Percentiles rank a stretch among this genome's conserved stretches.
Evolutionary conservation across 352 stramenopile species (phyloP).

Genomic region (Pythium biforme): DNA sequence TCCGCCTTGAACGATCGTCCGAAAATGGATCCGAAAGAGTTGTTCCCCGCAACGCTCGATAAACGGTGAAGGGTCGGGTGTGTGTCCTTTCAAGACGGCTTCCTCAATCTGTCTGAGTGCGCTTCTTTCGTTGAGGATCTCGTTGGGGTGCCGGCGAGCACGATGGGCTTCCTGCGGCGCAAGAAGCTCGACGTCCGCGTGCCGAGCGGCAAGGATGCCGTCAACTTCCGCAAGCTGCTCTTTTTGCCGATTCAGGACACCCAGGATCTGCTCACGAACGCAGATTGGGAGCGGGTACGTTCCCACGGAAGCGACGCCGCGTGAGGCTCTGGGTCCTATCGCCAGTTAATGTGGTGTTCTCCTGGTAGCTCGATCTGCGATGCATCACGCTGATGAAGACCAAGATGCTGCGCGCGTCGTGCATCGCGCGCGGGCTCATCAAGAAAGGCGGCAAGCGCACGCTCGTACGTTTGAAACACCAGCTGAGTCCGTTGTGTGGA

Average conservation of each 20-base stretch:
- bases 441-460: conserved; percentile 69
- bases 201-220: conserved; percentile 62
- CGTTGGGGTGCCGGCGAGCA: too few species aligned
- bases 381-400: conserved; percentile 81
- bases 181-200: conserved; percentile 71
- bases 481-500: background rate
- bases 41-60: background rate
- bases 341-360: too few species aligned
- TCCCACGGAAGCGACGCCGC: too few species aligned
- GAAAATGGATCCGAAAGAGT: conserved; percentile 3
- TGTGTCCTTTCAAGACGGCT: conserved; percentile 11
- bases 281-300: conserved; percentile 66
- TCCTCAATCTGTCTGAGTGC: too few species aligned
- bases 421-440: conserved; percentile 55
- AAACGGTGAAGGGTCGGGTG: background rate
- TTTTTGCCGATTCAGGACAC: conserved; percentile 72
- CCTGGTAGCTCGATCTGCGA: conserved; percentile 74
- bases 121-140: too few species aligned
- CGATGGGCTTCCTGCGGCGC: conserved; percentile 60
- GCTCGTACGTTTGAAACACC: conserved; percentile 29
- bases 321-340: too few species aligned
- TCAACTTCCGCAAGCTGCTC: conserved; percentile 80
- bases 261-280: conserved; percentile 60
- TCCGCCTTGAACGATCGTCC: background rate
- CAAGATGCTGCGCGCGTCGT: conserved; percentile 80